Percentiles rank a stretch among this genome's conserved stretches.
Evolutionary conservation across 1,284 basidiomycete genomes (phyloP).

Genomic region (Boletus hoseneyae): DNA sequence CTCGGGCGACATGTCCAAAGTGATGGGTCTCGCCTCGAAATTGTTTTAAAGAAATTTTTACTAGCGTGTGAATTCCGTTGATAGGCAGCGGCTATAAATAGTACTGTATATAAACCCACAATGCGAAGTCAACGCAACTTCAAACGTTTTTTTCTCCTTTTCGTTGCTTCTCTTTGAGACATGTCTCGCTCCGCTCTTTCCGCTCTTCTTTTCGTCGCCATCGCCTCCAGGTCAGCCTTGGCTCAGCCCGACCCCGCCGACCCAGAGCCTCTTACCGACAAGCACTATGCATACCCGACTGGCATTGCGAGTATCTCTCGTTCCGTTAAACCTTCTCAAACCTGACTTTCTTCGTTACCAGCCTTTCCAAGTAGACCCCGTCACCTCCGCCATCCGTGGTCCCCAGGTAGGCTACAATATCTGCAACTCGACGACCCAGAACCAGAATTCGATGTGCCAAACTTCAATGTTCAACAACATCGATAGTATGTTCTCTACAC

Average conservation of each 20-base stretch:
- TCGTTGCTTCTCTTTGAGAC: constrained; percentile 20
- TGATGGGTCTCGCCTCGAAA: constrained; percentile 30
- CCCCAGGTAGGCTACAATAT: constrained; percentile 42
- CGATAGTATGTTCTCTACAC: constrained; percentile 19
- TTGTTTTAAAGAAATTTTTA: constrained; percentile 12
- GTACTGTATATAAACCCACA: constrained; percentile 1
- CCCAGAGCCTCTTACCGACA: constrained; percentile 48
- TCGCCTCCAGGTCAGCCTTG: constrained; percentile 31
- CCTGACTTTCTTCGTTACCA: constrained; percentile 4
- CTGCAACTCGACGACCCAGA: constrained; percentile 49
- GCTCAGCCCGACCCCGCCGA: constrained; percentile 37
- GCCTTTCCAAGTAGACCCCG: constrained; percentile 44
- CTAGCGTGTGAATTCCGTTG: constrained; percentile 5
- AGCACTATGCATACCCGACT: constrained; percentile 47
- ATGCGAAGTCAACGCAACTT: background rate
- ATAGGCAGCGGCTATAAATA: constrained; percentile 12
- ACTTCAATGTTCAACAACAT: constrained; percentile 37
- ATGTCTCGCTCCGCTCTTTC: constrained; percentile 52
- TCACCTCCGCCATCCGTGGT: constrained; percentile 41
- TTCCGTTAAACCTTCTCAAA: background rate
- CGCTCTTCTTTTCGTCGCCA: constrained; percentile 31
- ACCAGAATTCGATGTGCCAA: constrained; percentile 42
- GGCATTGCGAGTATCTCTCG: constrained; percentile 40
- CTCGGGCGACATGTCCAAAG: constrained; percentile 27
- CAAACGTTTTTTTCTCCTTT: background rate